Evolutionary conservation across 805 yeast species (phyloP).

Genomic region (Kurtzmaniella fragi): DNA sequence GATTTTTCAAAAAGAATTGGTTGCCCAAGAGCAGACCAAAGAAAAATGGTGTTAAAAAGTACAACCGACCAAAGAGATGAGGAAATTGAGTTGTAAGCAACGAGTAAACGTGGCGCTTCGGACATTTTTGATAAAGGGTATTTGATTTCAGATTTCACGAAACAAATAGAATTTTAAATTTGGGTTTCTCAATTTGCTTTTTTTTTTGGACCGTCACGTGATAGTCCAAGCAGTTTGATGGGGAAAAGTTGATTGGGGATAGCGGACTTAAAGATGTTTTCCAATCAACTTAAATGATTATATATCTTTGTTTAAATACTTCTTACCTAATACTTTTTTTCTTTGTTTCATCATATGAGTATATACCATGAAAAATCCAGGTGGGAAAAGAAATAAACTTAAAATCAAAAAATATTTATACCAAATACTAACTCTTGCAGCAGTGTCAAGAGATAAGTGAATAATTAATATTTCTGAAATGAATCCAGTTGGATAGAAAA

Average conservation of each 20-base stretch:
- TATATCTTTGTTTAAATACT: constrained; percentile 8
- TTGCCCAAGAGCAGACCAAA: constrained; percentile 46
- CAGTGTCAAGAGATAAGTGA: constrained; percentile 65
- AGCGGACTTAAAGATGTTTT: too few relatives aligned
- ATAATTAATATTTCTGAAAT: constrained; percentile 72
- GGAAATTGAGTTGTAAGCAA: constrained; percentile 38
- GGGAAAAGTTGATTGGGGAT: too few relatives aligned
- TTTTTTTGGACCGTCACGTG: too few relatives aligned
- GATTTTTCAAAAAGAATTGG: constrained; percentile 62
- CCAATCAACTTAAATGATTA: too few relatives aligned
- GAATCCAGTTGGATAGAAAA: constrained; percentile 88
- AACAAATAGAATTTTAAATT: too few relatives aligned
- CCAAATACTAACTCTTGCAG: constrained; percentile 48
- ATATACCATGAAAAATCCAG: constrained; percentile 82
- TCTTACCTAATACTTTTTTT: constrained; percentile 57
- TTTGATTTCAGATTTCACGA: too few relatives aligned
- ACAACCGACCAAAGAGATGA: constrained; percentile 39
- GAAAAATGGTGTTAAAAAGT: constrained; percentile 33
- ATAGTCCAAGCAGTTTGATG: too few relatives aligned
- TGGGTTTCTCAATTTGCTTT: too few relatives aligned
- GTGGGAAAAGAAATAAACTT: constrained; percentile 65
- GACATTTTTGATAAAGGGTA: too few relatives aligned
- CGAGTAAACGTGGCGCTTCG: constrained; percentile 20
- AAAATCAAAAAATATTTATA: constrained; percentile 53
- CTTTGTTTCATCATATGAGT: constrained; percentile 89